These are phyloP conservation scores for Hanseniaspora clermontiae DNA, from an alignment of 805 yeast species.

Conservation along the genomic window DNA sequence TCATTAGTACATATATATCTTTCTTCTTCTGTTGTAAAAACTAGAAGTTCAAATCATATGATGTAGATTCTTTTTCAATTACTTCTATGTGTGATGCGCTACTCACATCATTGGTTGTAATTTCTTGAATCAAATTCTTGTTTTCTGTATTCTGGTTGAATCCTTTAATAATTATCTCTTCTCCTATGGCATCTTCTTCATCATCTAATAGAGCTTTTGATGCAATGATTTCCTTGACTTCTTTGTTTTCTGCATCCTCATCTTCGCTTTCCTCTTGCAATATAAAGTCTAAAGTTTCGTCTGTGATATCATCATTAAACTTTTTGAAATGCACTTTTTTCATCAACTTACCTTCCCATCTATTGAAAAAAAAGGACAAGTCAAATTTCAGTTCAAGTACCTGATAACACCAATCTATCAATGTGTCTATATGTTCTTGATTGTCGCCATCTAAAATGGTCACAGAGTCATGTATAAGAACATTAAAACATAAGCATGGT, in stretches of 20 bases:
- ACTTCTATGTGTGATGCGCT: neutral
- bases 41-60: slow-evolving; percentile 9
- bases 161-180: slow-evolving; percentile 8
- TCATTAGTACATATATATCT: too few relatives aligned
- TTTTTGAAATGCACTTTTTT: slow-evolving; percentile 9
- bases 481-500: slow-evolving; percentile 6
- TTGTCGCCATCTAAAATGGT: neutral
- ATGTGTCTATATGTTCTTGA: neutral
- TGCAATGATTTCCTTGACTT: slow-evolving; percentile 3
- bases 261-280: slow-evolving; percentile 7
- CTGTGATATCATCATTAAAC: neutral
- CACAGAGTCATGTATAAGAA: slow-evolving; percentile 4
- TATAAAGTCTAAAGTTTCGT: slow-evolving; percentile 1
- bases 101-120: neutral
- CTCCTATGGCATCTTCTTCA: slow-evolving; percentile 4
- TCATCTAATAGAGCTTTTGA: slow-evolving; percentile 8
- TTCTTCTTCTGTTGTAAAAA: neutral
- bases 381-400: slow-evolving; percentile 9
- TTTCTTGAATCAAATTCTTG: slow-evolving; percentile 6
- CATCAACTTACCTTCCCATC: slow-evolving; percentile 13
- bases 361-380: slow-evolving; percentile 5
- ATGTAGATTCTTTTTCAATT: neutral
- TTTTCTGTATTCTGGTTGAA: neutral
- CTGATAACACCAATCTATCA: slow-evolving; percentile 13
- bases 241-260: neutral